Percentiles rank a stretch among this genome's conserved stretches.
Conservation (phyloP, 2,329 filamentous ascomycete genomes). For the Parafenestella ontariensis region DNA sequence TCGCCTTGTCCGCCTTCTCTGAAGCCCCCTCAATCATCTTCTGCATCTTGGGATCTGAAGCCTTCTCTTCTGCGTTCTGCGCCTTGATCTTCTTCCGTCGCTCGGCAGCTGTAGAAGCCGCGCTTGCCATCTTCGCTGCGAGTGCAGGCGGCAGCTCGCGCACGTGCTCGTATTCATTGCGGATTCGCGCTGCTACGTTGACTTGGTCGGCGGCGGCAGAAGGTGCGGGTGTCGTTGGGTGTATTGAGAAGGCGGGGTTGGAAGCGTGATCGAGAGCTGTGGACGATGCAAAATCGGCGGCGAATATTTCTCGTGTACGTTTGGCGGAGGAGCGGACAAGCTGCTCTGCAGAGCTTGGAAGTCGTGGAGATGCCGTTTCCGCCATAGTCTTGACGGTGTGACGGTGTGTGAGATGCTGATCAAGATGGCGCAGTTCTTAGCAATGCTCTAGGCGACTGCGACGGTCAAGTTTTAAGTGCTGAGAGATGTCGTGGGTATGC, state of each 20-base stretch:
- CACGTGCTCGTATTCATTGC: constrained; percentile 78
- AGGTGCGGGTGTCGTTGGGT: constrained; percentile 55
- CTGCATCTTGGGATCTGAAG: constrained; percentile 63
- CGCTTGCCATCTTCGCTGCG: constrained; percentile 77
- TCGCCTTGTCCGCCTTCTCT: constrained; percentile 54
- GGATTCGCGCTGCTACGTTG: constrained; percentile 65
- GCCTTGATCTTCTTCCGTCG: constrained; percentile 68
- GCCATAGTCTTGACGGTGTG: constrained; percentile 20
- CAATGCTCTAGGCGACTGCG: neutral
- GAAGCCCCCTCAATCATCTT: constrained; percentile 72
- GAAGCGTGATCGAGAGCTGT: constrained; percentile 51
- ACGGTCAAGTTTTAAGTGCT: neutral
- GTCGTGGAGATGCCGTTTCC: constrained; percentile 23
- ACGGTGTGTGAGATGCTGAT: neutral
- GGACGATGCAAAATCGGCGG: constrained; percentile 58
- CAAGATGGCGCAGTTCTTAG: neutral
- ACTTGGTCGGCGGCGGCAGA: constrained; percentile 54
- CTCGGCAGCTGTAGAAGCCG: constrained; percentile 62
- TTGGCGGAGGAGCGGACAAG: constrained; percentile 57
- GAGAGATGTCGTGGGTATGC: neutral
- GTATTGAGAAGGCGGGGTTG: constrained; percentile 50
- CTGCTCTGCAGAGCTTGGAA: constrained; percentile 31
- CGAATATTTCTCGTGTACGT: constrained; percentile 62
- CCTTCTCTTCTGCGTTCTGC: constrained; percentile 56
- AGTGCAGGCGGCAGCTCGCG: constrained; percentile 78